phyloP scores from a whole-genome alignment of 768 basidiomycete species.

The Podaxis rugospora region DNA sequence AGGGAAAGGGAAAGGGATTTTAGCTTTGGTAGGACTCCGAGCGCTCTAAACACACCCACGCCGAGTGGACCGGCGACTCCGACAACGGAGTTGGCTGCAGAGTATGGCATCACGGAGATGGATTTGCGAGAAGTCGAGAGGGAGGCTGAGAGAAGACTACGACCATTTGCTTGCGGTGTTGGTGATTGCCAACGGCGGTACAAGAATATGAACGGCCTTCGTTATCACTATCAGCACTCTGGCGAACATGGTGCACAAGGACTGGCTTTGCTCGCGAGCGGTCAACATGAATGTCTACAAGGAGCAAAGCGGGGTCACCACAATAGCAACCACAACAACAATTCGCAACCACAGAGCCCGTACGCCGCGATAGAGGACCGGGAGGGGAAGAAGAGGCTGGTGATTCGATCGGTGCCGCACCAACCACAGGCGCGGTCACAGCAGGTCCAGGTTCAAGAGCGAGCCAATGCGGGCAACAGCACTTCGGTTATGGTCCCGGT shows the following conservation, averaged over 20 bases:
- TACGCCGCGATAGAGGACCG: constrained; percentile 11
- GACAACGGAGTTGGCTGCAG: constrained; percentile 4
- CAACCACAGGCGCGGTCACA: constrained; percentile 20
- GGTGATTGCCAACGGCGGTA: constrained; percentile 85
- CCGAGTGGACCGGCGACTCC: constrained; percentile 8
- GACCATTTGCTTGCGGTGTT: constrained; percentile 88
- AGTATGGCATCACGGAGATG: constrained; percentile 42
- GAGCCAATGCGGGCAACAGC: constrained; percentile 10
- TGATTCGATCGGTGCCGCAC: constrained; percentile 12
- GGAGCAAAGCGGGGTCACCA: constrained; percentile 12
- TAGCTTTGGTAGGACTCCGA: constrained; percentile 17
- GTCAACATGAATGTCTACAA: constrained; percentile 47
- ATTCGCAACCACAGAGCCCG: not conserved
- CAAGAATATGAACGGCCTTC: constrained; percentile 97
- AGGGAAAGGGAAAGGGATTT: constrained; percentile 18
- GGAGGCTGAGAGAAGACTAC: constrained; percentile 77
- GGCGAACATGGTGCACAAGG: constrained; percentile 94
- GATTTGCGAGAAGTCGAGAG: constrained; percentile 71
- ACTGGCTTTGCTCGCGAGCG: constrained; percentile 74
- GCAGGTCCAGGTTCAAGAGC: constrained; percentile 16
- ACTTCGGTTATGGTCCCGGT: constrained; percentile 18
- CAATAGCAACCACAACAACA: constrained; percentile 13
- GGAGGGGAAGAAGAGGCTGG: constrained; percentile 14
- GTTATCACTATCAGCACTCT: constrained; percentile 96
- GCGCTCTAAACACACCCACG: not conserved